Evolutionary conservation across 1,139 yeast genomes (phyloP).

Genomic region (Pichia norvegensis): DNA sequence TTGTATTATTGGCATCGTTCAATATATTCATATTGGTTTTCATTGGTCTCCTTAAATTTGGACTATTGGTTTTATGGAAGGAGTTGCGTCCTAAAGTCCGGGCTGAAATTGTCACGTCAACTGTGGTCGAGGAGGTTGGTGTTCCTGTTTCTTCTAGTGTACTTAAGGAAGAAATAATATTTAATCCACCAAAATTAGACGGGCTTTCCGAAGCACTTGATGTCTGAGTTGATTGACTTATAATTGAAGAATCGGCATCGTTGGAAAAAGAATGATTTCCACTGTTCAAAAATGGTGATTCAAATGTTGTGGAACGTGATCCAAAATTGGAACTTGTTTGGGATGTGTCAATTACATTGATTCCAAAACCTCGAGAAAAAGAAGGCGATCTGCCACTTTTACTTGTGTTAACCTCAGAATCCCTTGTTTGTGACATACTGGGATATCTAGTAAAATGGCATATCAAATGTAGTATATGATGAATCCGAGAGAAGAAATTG

Average conservation of each 20-base stretch:
- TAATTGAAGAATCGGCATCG: constrained; percentile 1
- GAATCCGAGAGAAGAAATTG: background rate
- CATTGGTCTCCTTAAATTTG: background rate
- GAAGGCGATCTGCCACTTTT: constrained; percentile 1
- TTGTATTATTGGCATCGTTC: background rate
- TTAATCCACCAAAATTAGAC: background rate
- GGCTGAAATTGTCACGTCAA: background rate
- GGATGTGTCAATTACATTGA: constrained; percentile 7
- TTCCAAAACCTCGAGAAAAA: constrained; percentile 9
- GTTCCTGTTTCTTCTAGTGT: background rate
- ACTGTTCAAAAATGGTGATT: background rate
- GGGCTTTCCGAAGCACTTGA: background rate
- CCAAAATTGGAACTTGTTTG: background rate
- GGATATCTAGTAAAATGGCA: too few species aligned
- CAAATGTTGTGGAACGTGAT: background rate
- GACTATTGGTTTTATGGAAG: background rate
- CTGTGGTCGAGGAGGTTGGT: background rate
- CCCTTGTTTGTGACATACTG: background rate
- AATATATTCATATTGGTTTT: background rate
- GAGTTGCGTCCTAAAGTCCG: constrained; percentile 3
- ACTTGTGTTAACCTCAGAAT: background rate
- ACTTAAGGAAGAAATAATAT: background rate
- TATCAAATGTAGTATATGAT: too few species aligned
- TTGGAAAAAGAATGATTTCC: background rate
- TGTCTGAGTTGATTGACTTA: constrained; percentile 2